These are phyloP conservation scores for Bocquillonia castaneifolia DNA, from an alignment of 441 rosid genomes.

Conservation along the genomic window DNA sequence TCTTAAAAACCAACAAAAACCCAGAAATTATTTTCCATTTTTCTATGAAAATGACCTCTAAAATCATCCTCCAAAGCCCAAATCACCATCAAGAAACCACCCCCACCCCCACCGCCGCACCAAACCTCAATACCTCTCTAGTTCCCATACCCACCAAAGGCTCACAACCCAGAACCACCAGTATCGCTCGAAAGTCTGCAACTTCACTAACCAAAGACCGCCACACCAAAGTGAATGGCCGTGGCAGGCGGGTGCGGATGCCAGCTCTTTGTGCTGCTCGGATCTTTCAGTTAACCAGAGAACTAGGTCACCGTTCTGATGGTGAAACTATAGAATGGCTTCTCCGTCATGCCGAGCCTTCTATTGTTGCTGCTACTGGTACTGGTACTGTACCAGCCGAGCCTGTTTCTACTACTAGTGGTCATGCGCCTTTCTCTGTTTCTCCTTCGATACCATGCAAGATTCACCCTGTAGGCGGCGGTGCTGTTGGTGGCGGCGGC, in stretches of 20 bases:
- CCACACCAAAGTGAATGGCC: constrained; percentile 64
- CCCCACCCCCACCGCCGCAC: no score
- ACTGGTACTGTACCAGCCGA: constrained; percentile 47
- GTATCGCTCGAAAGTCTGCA: constrained; percentile 27
- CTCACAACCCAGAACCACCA: constrained; percentile 21
- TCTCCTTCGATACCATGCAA: constrained; percentile 30
- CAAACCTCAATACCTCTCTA: constrained; percentile 14
- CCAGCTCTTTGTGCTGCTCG: constrained; percentile 63
- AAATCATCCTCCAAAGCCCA: constrained; percentile 28
- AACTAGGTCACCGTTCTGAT: constrained; percentile 70
- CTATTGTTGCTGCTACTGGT: constrained; percentile 62
- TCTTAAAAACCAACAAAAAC: not conserved
- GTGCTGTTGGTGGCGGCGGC: not conserved
- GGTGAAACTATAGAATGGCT: constrained; percentile 77
- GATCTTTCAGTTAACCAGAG: constrained; percentile 65
- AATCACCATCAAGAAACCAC: constrained; percentile 14
- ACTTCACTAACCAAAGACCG: constrained; percentile 45
- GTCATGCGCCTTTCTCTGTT: constrained; percentile 22
- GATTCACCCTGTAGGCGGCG: constrained; percentile 27
- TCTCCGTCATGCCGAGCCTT: constrained; percentile 55
- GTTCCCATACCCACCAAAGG: constrained; percentile 20
- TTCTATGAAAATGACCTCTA: constrained; percentile 29
- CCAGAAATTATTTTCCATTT: not conserved
- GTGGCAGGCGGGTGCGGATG: constrained; percentile 66
- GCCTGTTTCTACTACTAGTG: constrained; percentile 36